Percentiles rank a stretch among this genome's conserved stretches.
Evolutionary conservation across 352 stramenopile genomes (phyloP).

Genomic region (Globisporangium canariense): DNA sequence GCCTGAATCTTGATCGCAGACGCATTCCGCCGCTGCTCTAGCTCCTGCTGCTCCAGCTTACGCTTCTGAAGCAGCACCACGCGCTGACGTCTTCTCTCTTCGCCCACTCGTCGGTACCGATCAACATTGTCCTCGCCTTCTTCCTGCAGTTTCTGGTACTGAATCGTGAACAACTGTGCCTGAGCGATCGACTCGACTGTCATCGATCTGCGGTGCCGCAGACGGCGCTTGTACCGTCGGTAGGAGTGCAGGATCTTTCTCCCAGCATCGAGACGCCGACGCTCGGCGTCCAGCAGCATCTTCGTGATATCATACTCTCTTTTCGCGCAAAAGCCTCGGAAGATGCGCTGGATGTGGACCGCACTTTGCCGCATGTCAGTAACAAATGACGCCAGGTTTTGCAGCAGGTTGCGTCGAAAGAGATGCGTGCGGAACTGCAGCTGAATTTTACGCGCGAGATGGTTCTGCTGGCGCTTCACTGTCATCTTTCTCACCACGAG

Average conservation of each 20-base stretch:
- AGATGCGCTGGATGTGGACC: constrained; percentile 53
- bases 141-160: constrained; percentile 38
- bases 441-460: constrained; percentile 51
- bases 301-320: constrained; percentile 26
- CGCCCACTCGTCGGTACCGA: constrained; percentile 45
- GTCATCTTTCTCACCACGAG: constrained; percentile 43
- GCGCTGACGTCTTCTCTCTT: constrained; percentile 48
- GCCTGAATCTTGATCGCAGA: constrained; percentile 51
- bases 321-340: constrained; percentile 45
- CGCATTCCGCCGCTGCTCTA: constrained; percentile 36
- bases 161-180: constrained; percentile 40
- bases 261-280: constrained; percentile 20
- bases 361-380: constrained; percentile 24
- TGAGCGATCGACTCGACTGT: constrained; percentile 57
- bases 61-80: constrained; percentile 50
- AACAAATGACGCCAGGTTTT: constrained; percentile 35
- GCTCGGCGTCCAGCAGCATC: constrained; percentile 21
- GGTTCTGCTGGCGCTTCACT: constrained; percentile 33
- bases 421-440: constrained; percentile 44
- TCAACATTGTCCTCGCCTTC: constrained; percentile 23
- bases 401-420: constrained; percentile 27
- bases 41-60: constrained; percentile 43
- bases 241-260: constrained; percentile 42
- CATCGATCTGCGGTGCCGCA: constrained; percentile 44
- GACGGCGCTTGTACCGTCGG: constrained; percentile 38